A percentile compares a stretch with the other conserved stretches of the same genome.
These are phyloP conservation scores for Haplosporangium sp. DNA, from an alignment of 371 early-diverging fungal genomes.

Conservation along the genomic window DNA sequence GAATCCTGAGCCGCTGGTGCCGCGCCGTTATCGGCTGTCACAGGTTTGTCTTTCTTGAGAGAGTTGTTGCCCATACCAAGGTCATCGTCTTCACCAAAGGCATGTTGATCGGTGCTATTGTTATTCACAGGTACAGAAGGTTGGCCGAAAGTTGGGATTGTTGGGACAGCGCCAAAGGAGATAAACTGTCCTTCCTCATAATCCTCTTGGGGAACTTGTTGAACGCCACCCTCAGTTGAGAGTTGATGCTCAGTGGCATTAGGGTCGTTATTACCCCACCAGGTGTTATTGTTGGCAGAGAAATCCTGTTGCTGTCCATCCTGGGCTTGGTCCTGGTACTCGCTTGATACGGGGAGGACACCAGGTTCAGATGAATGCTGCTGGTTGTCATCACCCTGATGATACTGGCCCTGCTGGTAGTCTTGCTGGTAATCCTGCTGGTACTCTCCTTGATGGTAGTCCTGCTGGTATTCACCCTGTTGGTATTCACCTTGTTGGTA, in stretches of 20 bases:
- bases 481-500: constrained; percentile 24
- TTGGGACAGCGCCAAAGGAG: constrained; percentile 49
- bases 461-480: constrained; percentile 29
- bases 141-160: constrained; percentile 37
- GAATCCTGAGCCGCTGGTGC: constrained; percentile 3
- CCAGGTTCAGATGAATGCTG: constrained; percentile 35
- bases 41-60: constrained; percentile 44
- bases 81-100: constrained; percentile 63
- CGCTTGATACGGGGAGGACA: constrained; percentile 37
- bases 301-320: constrained; percentile 3
- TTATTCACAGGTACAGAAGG: background rate
- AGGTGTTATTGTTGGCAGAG: constrained; percentile 1
- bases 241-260: constrained; percentile 23
- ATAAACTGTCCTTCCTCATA: constrained; percentile 53
- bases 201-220: constrained; percentile 21
- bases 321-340: constrained; percentile 15
- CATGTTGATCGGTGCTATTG: constrained; percentile 10
- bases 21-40: background rate
- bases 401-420: constrained; percentile 6
- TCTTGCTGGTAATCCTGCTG: constrained; percentile 27
- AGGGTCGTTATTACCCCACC: constrained; percentile 22
- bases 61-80: constrained; percentile 70
- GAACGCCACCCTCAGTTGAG: background rate
- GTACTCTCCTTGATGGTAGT: constrained; percentile 24
- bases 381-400: background rate